Base-by-base conservation (phyloP, 495 filamentous ascomycete species). In the Parathielavia appendiculata region DNA sequence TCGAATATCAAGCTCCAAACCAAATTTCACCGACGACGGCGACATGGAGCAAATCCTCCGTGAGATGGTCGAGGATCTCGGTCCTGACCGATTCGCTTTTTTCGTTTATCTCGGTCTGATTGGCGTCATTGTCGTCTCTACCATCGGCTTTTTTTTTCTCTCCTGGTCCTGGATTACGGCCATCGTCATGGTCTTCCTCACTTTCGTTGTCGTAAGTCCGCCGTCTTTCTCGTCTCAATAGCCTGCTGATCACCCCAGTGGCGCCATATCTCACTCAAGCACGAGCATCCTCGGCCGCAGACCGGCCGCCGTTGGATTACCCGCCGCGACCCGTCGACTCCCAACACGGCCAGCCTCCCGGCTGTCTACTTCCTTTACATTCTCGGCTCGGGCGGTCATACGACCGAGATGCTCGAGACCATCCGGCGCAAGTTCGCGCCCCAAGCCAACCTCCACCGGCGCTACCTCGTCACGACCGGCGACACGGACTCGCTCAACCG, bases 321-420 rank as follows among this genome's bases (percentile, higher is more conserved):
- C 26, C 20, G 35, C 12, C 26, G 30, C 22, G 45, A 54, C 14
- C 47, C 51, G 4, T 48, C 34, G 10, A 11, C 43, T 8, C 66
- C 62, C 26, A 62, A 70, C 57, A 58, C 62, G 13, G 40, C 48
- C 60, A 54, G 56, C 16, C 66, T 71, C 5, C 64, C 64, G 2
- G 76, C 81, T 22, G 80, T 82, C 35, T 91, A 91, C 70, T 76
- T 93, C 48, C 76, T 96, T 23, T 79, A 95, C 56, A 83, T 97
- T 51, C 86, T 97, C 52, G 93, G 93, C 40, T 92, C 88, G 30
- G 93, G 93, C 56, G 93, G 93, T 5, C 93, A 98, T 75, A 96
- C 92, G 1, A 83, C 89, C 13, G 93, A 98, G 75, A 95, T 97
- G 89, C 75, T 96, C 45, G 82, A 85, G 58, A 85, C 95, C 72